Percentiles rank a stretch among this genome's conserved stretches.
These are phyloP conservation scores for Cicer chorassanicum DNA, from an alignment of 306 rosid genomes.

Conservation along the genomic window DNA sequence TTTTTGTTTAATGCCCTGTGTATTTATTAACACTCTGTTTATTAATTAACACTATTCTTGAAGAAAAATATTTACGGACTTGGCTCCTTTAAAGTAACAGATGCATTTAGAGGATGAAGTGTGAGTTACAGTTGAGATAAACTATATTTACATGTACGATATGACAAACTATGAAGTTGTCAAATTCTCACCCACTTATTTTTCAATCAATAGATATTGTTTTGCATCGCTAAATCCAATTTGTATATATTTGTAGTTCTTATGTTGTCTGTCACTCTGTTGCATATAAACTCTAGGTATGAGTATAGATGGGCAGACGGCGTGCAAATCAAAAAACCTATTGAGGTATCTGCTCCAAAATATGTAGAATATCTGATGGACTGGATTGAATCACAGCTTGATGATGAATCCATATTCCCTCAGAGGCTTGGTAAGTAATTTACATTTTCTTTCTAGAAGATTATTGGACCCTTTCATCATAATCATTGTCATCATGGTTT, in stretches of 20 bases:
- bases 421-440: conserved; percentile 84
- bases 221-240: not conserved
- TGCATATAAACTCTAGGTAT: conserved; percentile 61
- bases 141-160: not conserved
- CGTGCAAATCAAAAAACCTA: conserved; percentile 94
- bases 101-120: conserved; percentile 18
- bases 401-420: conserved; percentile 97
- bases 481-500: conserved; percentile 1
- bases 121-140: not conserved
- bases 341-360: conserved; percentile 98
- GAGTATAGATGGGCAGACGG: conserved; percentile 99
- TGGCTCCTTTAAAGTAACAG: not conserved
- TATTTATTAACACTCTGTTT: not conserved
- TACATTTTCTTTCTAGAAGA: conserved; percentile 4
- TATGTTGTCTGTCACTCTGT: conserved; percentile 40
- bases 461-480: conserved; percentile 11
- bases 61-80: not conserved
- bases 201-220: not conserved
- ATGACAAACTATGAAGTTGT: not conserved
- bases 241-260: conserved; percentile 20
- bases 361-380: conserved; percentile 99
- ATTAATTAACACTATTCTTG: conserved; percentile 13
- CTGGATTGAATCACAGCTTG: conserved; percentile 98
- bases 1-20: not conserved
- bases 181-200: not conserved